Conservation (phyloP, 345 rosid species). For the Arabis hirsuta region DNA sequence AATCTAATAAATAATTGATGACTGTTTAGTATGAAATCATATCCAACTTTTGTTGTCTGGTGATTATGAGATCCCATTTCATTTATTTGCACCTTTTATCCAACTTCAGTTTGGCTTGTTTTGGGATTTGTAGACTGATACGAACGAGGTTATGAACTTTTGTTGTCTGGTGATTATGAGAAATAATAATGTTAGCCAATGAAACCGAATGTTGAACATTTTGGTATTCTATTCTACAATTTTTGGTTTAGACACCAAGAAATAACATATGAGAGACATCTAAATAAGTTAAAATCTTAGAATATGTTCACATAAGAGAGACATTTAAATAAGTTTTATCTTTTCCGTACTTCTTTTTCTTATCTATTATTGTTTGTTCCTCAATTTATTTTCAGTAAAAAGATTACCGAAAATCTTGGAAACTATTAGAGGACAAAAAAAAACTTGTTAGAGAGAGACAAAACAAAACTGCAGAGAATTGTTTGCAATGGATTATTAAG, state of each 20-base stretch:
- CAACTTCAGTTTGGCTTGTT: too few relatives aligned
- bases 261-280: too few relatives aligned
- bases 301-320: not conserved
- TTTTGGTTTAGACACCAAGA: not conserved
- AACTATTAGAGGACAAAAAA: constrained; percentile 39
- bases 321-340: not conserved
- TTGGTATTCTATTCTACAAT: constrained; percentile 24
- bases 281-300: not conserved
- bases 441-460: constrained; percentile 21
- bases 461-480: constrained; percentile 35
- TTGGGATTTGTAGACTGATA: too few relatives aligned
- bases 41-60: too few relatives aligned
- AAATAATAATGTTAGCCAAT: constrained; percentile 34
- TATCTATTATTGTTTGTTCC: constrained; percentile 29
- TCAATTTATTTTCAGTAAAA: constrained; percentile 30
- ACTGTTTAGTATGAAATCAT: too few relatives aligned
- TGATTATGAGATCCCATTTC: too few relatives aligned
- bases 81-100: too few relatives aligned
- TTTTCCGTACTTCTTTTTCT: constrained; percentile 15
- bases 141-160: too few relatives aligned
- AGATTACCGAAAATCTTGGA: constrained; percentile 27
- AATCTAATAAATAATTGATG: too few relatives aligned
- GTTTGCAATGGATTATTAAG: constrained; percentile 23
- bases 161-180: too few relatives aligned
- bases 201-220: constrained; percentile 30